phyloP scores from a whole-genome alignment of 495 filamentous ascomycete species.

The Hypoxylon fragiforme region DNA sequence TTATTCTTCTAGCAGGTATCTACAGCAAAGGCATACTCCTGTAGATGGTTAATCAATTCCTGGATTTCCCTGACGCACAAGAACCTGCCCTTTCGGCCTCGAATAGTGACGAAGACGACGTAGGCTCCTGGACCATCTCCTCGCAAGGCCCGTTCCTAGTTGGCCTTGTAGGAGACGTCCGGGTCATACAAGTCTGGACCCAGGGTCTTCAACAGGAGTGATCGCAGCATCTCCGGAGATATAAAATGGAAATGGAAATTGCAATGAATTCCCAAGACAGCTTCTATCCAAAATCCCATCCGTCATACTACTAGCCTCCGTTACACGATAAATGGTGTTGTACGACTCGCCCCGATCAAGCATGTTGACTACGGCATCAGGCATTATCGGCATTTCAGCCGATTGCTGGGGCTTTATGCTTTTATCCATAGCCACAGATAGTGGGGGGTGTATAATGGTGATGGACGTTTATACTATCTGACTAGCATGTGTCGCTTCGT shows the following conservation, averaged over 20 bases:
- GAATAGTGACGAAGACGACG: neutral
- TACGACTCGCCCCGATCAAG: neutral
- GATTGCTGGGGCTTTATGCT: neutral
- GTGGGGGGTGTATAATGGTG: too few species aligned
- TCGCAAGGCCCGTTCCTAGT: neutral
- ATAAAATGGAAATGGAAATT: neutral
- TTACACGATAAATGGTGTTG: neutral
- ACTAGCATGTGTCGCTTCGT: too few species aligned
- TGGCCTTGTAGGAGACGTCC: neutral
- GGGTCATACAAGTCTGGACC: slow-evolving; percentile 1
- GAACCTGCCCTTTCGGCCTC: slow-evolving; percentile 1
- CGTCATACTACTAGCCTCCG: neutral
- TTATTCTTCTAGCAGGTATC: neutral
- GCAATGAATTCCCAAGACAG: neutral
- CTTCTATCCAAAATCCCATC: neutral
- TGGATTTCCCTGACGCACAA: slow-evolving; percentile 2
- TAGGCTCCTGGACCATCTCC: slow-evolving; percentile 5
- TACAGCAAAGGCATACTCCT: neutral
- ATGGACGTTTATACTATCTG: too few species aligned
- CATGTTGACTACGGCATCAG: neutral
- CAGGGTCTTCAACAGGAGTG: slow-evolving; percentile 5
- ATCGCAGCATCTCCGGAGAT: slow-evolving; percentile 1
- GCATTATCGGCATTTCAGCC: slow-evolving; percentile 3
- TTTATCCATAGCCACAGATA: too few species aligned
- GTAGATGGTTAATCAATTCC: neutral